Evolutionary conservation across 257 asterid species (phyloP).

Genomic region (Thymus mandschuricus): DNA sequence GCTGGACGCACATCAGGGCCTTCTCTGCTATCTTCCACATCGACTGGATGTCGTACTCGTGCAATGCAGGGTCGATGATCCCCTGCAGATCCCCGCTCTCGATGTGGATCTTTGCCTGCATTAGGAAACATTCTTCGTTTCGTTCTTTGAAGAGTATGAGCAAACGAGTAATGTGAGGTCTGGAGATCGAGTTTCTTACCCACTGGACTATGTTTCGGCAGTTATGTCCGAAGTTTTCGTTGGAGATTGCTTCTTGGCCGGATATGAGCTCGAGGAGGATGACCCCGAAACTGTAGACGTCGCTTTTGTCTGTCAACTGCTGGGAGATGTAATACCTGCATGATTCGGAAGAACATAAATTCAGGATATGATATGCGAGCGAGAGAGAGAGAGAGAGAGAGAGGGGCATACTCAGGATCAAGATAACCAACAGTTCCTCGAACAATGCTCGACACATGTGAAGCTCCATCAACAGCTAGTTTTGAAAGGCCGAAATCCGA

Average conservation of each 20-base stretch:
- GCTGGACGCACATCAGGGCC: conserved; percentile 90
- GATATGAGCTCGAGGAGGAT: conserved; percentile 94
- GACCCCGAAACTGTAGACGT: conserved; percentile 94
- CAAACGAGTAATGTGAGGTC: too few relatives aligned
- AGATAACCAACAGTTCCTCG: conserved; percentile 99
- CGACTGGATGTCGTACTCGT: conserved; percentile 82
- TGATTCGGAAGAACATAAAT: neutral
- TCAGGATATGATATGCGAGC: neutral
- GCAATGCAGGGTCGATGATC: conserved; percentile 80
- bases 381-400: neutral
- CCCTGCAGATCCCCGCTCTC: conserved; percentile 98
- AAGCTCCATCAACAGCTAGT: conserved; percentile 94
- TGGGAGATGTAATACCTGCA: conserved; percentile 95
- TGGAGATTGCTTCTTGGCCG: conserved; percentile 98
- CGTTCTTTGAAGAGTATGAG: too few relatives aligned
- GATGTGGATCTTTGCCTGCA: conserved; percentile 85
- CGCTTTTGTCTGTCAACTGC: conserved; percentile 97
- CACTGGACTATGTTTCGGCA: conserved; percentile 96
- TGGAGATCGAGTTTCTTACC: conserved; percentile 50
- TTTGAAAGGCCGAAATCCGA: conserved; percentile 99
- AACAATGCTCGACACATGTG: conserved; percentile 97
- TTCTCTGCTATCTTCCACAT: conserved; percentile 99
- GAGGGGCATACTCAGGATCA: conserved; percentile 96
- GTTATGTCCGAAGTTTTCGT: conserved; percentile 78
- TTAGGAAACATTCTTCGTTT: neutral